Conservation (phyloP, 2,329 filamentous ascomycete genomes). For the Verruconis gallopava region DNA sequence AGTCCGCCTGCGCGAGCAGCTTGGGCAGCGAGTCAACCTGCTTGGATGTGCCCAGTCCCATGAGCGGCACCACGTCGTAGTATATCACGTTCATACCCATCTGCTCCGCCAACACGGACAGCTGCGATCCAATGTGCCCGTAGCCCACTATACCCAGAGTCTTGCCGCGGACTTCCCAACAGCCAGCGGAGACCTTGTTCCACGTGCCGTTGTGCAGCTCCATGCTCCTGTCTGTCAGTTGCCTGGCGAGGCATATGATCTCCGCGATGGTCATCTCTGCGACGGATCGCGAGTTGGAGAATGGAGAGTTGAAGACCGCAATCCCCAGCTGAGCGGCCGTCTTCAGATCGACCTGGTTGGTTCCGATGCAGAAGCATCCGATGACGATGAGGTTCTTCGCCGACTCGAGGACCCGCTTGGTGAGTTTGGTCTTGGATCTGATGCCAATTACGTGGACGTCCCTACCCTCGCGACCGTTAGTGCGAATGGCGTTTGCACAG, state of each 20-base stretch:
- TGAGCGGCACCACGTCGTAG: conserved; percentile 87
- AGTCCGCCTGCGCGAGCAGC: conserved; percentile 71
- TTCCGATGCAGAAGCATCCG: conserved; percentile 98
- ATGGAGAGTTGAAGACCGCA: conserved; percentile 97
- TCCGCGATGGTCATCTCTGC: conserved; percentile 92
- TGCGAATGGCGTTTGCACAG: not conserved
- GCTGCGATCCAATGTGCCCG: conserved; percentile 90
- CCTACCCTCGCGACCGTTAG: conserved; percentile 32
- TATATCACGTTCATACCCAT: conserved; percentile 99
- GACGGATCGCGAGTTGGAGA: conserved; percentile 93
- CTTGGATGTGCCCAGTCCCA: conserved; percentile 78
- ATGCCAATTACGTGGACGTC: conserved; percentile 97
- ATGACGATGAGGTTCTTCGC: conserved; percentile 92
- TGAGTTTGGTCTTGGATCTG: conserved; percentile 93
- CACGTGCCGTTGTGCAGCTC: conserved; percentile 91
- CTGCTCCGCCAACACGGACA: conserved; percentile 88
- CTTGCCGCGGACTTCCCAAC: conserved; percentile 98
- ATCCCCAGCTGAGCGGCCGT: conserved; percentile 77
- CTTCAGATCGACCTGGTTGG: conserved; percentile 83
- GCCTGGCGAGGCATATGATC: conserved; percentile 82
- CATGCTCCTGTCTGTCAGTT: conserved; percentile 82
- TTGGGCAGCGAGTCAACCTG: conserved; percentile 69
- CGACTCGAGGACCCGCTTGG: conserved; percentile 67
- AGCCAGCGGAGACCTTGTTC: conserved; percentile 95
- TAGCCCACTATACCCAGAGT: conserved; percentile 94